phyloP scores from a whole-genome alignment of 2,329 filamentous ascomycete species.

The Xylariaceae sp. region DNA sequence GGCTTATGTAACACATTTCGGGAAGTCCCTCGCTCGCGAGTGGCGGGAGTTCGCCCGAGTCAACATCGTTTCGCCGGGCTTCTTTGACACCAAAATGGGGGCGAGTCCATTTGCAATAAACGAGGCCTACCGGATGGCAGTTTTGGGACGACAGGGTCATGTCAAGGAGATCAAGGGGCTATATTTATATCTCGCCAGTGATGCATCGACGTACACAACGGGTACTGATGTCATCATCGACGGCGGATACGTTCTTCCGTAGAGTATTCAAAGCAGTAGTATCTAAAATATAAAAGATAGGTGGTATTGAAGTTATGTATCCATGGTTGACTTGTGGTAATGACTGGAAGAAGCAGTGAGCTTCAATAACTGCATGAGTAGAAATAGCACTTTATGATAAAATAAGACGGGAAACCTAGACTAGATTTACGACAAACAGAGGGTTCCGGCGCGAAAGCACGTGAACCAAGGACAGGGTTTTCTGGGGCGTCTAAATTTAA shows the following conservation, averaged over 20 bases:
- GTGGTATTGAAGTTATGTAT: neutral
- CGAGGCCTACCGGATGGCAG: slow-evolving; percentile 29
- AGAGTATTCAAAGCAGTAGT: too few relatives aligned
- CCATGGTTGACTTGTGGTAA: neutral
- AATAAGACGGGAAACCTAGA: too few relatives aligned
- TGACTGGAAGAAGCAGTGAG: too few relatives aligned
- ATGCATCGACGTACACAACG: slow-evolving; percentile 29
- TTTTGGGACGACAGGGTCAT: slow-evolving; percentile 28
- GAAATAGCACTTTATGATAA: too few relatives aligned
- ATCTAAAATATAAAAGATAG: too few relatives aligned
- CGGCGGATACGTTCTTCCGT: slow-evolving; percentile 29
- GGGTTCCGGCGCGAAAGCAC: too few relatives aligned
- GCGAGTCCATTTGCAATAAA: slow-evolving; percentile 17
- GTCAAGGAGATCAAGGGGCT: slow-evolving; percentile 32
- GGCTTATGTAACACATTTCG: slow-evolving; percentile 61
- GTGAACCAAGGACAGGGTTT: too few relatives aligned
- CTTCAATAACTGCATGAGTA: too few relatives aligned
- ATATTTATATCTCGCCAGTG: slow-evolving; percentile 30
- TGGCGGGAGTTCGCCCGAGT: slow-evolving; percentile 64
- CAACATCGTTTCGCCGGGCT: slow-evolving; percentile 60
- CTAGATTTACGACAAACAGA: too few relatives aligned
- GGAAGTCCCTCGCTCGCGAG: slow-evolving; percentile 60
- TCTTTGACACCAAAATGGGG: slow-evolving; percentile 53
- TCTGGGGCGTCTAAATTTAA: too few relatives aligned
- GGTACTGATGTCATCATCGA: slow-evolving; percentile 29